Base-by-base conservation (phyloP, 192 early-diverging fungal genomes). In the Coemansia sp. region DNA sequence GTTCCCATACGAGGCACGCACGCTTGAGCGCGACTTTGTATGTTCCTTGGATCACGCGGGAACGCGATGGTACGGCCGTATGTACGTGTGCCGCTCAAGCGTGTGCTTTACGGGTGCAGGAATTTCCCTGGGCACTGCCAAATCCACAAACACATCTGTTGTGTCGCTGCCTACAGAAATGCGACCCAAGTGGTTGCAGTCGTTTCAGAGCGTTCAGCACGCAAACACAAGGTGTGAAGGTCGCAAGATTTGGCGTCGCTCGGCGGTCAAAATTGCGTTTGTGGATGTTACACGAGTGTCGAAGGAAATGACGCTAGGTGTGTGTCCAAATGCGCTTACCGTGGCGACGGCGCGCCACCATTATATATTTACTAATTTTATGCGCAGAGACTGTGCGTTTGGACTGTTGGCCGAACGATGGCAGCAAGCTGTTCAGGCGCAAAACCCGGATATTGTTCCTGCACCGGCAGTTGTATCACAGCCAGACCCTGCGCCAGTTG, bases 281-380 rank as follows among this genome's bases (percentile, higher is more conserved):
- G n/a, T 58, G 23, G 76, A 79, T 17, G 66, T 79, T 15, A 73
- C 76, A 2, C 71, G 76, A 6, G 67, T 79, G 47, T 65, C 41
- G 59, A 79, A 79, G 57, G 76, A 79, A 50, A 62, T 70, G 45
- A 79, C 76, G 3, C 65, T 79, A 60, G 76, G 67, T 10, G 25
- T 79, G 12, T 79, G 76, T 64, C 76, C 76, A 39, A 79, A 79
- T 53, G 76, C 71, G 14, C 56, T 79, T 52, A 79, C 76, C 2
- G 65, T 79, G 21, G 66, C 63, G 17, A 73, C 71, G 1, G 10
- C 25, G 7, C 48, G 56, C 17, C 56, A 71, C 0, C 76, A 79
- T 38, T 79, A 70, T 49, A 79, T 79, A 23, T 79, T 79, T 38
- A 79, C 76, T 17, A 73, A 79, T 45, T 64, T 79, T 62, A 38